Conservation (phyloP, 257 asterid genomes). For the Catharanthus roseus region DNA sequence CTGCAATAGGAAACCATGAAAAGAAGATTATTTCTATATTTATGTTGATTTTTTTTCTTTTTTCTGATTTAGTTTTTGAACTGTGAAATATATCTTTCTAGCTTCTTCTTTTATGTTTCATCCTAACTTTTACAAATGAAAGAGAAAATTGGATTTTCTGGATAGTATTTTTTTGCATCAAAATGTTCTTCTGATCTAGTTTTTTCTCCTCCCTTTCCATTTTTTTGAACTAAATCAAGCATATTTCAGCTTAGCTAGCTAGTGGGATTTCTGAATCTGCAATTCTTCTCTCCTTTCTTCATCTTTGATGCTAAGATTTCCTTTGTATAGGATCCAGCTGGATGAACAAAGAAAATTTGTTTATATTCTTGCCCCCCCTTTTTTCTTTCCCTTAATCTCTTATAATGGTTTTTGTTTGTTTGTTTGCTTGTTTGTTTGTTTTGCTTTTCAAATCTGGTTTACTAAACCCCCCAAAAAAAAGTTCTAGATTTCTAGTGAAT, state of each 20-base stretch:
- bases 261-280: conserved; percentile 2
- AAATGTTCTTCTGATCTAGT: conserved; percentile 4
- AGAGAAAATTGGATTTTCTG: conserved; percentile 4
- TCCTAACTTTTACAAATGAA: conserved; percentile 17
- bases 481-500: not conserved
- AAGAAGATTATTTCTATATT: conserved; percentile 60
- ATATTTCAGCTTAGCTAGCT: not conserved
- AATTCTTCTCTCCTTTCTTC: not conserved
- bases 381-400: conserved; percentile 9
- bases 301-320: not conserved
- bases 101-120: conserved; percentile 19
- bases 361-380: not conserved
- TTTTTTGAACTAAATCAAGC: not conserved
- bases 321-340: not conserved
- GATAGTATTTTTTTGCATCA: conserved; percentile 9
- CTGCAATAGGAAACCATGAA: conserved; percentile 92
- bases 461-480: not conserved
- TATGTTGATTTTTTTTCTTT: conserved; percentile 38
- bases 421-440: too few species aligned
- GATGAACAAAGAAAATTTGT: not conserved
- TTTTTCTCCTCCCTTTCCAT: not conserved
- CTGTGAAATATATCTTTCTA: conserved; percentile 16
- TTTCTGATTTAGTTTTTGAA: conserved; percentile 29
- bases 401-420: conserved; percentile 4
- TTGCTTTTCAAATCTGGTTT: not conserved